Base-by-base conservation (phyloP, 2,329 filamentous ascomycete genomes). In the Beauveria pseudobassiana region DNA sequence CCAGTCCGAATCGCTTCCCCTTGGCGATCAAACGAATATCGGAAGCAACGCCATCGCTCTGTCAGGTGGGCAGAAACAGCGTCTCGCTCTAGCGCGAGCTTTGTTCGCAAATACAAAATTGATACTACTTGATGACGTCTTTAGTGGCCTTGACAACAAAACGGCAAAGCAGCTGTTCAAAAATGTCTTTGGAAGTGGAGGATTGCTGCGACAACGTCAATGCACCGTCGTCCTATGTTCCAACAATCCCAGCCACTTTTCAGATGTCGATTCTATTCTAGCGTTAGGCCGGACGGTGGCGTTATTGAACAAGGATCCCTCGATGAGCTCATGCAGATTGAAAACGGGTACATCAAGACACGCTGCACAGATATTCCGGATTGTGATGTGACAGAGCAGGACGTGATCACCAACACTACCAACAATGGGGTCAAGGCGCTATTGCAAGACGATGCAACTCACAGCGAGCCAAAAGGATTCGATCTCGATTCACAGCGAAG, bases 221-320 rank as follows among this genome's bases (percentile, higher is more conserved):
- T 70, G 69, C 1, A 81, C 79, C 1, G 75, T 76, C 0, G 61
- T 84, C 1, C 68, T 83, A 1, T 70, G 73, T 48, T 73, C 70
- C 1, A 72, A 75, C 48, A 71, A 71, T 0, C 64, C 74, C 5
- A 65, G 68, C 0, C 69, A 72, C 51, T 59, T 77, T 3, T 69
- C 73, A 0, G 65, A 66, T 42, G 77, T 71, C 60, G 78, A 83
- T 50, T 75, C 80, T 40, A 76, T 83, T 8, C 75, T 83, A 45
- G 78, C 76, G 73, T 84, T 0, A 74, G 73, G 42, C 65, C 0
- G 72, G 56, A 9, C 30, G 9, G 30, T 12, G 42, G 9, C 5
- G 75, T 82, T 1, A 68, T 76, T 0, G 79, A 83, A 38, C 75
- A 82, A 40, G 73, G 73, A 0, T 59, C 49, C 5, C 73, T 72